These are phyloP conservation scores for Schizosaccharomyces cryophilus DNA, from an alignment of 805 yeast genomes.

Conservation along the genomic window DNA sequence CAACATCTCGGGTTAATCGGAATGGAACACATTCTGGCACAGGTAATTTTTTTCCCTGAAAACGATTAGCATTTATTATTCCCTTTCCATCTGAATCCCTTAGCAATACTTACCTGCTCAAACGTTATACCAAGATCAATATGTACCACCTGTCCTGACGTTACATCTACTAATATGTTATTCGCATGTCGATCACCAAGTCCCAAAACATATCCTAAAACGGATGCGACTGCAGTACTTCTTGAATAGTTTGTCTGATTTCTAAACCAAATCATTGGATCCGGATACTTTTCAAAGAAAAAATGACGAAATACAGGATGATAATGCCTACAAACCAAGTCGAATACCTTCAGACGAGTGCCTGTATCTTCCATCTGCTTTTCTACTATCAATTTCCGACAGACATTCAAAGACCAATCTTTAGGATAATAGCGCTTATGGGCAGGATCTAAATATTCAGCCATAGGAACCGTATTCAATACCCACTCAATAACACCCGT, in stretches of 20 bases:
- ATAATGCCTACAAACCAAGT: slow-evolving; percentile 24
- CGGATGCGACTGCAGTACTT: slow-evolving; percentile 65
- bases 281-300: slow-evolving; percentile 39
- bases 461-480: slow-evolving; percentile 42
- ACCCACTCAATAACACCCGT: slow-evolving; percentile 86
- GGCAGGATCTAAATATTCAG: slow-evolving; percentile 38
- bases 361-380: slow-evolving; percentile 23
- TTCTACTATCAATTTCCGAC: slow-evolving; percentile 38
- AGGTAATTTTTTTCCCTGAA: slow-evolving; percentile 40
- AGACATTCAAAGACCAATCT: slow-evolving; percentile 25
- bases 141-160: slow-evolving; percentile 81
- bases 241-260: slow-evolving; percentile 40
- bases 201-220: slow-evolving; percentile 72
- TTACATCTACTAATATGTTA: slow-evolving; percentile 56
- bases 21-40: slow-evolving; percentile 91
- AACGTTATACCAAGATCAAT: slow-evolving; percentile 92
- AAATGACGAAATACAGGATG: slow-evolving; percentile 47
- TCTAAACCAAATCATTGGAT: slow-evolving; percentile 51
- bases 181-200: slow-evolving; percentile 89
- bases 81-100: no score
- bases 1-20: slow-evolving; percentile 65
- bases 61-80: not conserved
- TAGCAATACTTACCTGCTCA: slow-evolving; percentile 30
- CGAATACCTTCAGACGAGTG: slow-evolving; percentile 18
- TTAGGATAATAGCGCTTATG: slow-evolving; percentile 27